Evolutionary conservation across 345 rosid genomes (phyloP).

Genomic region (Noccaea caerulescens): DNA sequence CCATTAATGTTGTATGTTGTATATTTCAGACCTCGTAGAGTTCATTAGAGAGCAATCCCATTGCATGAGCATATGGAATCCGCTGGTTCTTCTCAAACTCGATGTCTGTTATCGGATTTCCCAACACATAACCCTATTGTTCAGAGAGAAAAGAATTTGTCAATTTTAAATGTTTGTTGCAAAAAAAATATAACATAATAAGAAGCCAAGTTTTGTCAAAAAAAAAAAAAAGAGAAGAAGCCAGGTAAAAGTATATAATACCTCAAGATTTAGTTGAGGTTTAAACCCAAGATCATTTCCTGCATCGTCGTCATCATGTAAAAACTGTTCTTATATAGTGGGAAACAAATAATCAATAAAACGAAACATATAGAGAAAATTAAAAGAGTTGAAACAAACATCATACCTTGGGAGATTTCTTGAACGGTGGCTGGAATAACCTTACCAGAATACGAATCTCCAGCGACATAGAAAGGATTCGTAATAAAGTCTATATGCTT

Average conservation of each 20-base stretch:
- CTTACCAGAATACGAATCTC: conserved; percentile 71
- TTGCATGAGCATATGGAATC: conserved; percentile 26
- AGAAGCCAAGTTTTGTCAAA: not conserved
- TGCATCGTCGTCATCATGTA: conserved; percentile 41
- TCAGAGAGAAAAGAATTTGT: not conserved
- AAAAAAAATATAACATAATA: not conserved
- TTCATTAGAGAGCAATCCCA: conserved; percentile 26
- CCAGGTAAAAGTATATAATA: conserved; percentile 7
- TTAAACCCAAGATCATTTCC: conserved; percentile 52
- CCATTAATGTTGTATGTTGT: no score
- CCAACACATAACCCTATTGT: conserved; percentile 33
- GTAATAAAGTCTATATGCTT: conserved; percentile 55
- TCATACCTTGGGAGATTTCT: conserved; percentile 53
- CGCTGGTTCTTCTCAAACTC: not conserved
- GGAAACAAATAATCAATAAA: not conserved
- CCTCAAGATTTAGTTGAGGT: conserved; percentile 63
- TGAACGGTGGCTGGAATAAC: conserved; percentile 56
- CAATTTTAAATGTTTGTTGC: not conserved
- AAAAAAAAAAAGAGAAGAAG: not conserved
- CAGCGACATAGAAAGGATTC: conserved; percentile 55
- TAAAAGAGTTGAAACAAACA: not conserved
- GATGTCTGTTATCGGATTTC: not conserved
- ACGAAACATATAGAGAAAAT: not conserved
- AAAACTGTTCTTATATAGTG: not conserved
- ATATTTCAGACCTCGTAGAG: conserved; percentile 23